These are phyloP conservation scores for Straminergon stramineum DNA, from an alignment of 225 moss, liverwort and hornwort genomes.

Conservation along the genomic window DNA sequence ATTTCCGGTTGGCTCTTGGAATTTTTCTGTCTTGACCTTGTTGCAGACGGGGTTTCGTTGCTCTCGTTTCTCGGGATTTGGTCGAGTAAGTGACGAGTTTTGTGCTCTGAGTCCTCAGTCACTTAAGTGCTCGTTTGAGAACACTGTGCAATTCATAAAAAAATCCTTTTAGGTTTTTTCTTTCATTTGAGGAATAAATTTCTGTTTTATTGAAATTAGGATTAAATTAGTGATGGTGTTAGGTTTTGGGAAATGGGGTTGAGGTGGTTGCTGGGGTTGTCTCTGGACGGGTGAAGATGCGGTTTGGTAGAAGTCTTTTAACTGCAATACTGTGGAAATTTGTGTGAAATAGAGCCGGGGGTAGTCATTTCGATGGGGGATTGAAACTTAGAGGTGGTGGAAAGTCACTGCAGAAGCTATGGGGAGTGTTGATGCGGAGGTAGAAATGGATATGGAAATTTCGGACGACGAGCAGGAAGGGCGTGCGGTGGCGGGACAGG, in stretches of 20 bases:
- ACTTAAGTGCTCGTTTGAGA: not conserved
- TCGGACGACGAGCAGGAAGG: slow-evolving; percentile 46
- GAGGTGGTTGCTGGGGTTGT: slow-evolving; percentile 3
- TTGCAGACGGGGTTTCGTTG: not conserved
- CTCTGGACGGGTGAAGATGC: not conserved
- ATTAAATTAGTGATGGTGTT: not conserved
- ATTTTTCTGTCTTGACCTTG: not conserved
- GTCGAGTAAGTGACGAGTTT: not conserved
- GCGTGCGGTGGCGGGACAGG: slow-evolving; percentile 5
- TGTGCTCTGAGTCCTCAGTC: not conserved
- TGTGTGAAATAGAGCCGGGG: not conserved
- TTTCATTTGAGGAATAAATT: not conserved
- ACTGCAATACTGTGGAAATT: not conserved
- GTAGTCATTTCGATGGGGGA: not conserved
- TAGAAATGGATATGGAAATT: slow-evolving; percentile 56
- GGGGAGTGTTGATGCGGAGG: slow-evolving; percentile 42
- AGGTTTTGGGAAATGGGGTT: not conserved
- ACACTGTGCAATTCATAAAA: not conserved
- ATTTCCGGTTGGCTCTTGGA: not conserved
- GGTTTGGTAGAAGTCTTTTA: not conserved
- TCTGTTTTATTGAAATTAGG: not conserved
- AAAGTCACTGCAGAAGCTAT: slow-evolving; percentile 13
- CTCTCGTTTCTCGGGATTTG: not conserved
- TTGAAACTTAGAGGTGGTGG: not conserved
- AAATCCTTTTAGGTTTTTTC: not conserved